Conservation (phyloP, 2,329 filamentous ascomycete species). For the Tolypocladium album region DNA sequence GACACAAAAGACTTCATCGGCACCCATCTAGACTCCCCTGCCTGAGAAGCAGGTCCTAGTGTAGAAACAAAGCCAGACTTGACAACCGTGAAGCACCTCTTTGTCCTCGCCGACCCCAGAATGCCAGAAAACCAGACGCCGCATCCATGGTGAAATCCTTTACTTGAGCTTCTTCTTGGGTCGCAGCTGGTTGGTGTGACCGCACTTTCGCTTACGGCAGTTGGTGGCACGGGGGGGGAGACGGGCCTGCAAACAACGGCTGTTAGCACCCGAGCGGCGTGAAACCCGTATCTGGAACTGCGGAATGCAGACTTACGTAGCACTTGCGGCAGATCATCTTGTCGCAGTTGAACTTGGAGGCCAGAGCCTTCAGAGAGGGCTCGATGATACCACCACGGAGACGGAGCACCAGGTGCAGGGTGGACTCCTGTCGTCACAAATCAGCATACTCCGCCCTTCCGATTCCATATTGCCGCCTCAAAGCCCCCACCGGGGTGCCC, state of each 20-base stretch:
- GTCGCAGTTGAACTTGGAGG: constrained; percentile 99
- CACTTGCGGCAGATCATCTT: constrained; percentile 99
- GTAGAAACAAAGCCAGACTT: constrained; percentile 27
- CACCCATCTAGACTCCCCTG: constrained; percentile 26
- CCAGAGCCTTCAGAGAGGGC: constrained; percentile 95
- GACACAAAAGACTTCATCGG: constrained; percentile 12
- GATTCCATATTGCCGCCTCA: not conserved
- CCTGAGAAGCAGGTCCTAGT: constrained; percentile 27
- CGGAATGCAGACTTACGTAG: constrained; percentile 61
- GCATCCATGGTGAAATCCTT: constrained; percentile 29
- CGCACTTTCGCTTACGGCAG: constrained; percentile 99
- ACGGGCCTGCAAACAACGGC: constrained; percentile 44
- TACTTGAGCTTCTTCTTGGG: constrained; percentile 99
- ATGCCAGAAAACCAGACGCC: constrained; percentile 34
- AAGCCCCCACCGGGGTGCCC: not conserved
- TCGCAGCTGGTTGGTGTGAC: constrained; percentile 99
- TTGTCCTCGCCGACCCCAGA: constrained; percentile 24
- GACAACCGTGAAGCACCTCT: constrained; percentile 23
- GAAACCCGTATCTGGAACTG: not conserved
- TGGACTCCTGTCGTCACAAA: constrained; percentile 63
- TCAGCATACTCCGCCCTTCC: constrained; percentile 16
- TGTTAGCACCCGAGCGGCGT: constrained; percentile 4
- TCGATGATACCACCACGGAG: constrained; percentile 99
- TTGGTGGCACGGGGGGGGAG: constrained; percentile 98
- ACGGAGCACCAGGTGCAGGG: constrained; percentile 95